Evolutionary conservation across 2,329 filamentous ascomycete genomes (phyloP).

Genomic region (Trichoderma asperellum): DNA sequence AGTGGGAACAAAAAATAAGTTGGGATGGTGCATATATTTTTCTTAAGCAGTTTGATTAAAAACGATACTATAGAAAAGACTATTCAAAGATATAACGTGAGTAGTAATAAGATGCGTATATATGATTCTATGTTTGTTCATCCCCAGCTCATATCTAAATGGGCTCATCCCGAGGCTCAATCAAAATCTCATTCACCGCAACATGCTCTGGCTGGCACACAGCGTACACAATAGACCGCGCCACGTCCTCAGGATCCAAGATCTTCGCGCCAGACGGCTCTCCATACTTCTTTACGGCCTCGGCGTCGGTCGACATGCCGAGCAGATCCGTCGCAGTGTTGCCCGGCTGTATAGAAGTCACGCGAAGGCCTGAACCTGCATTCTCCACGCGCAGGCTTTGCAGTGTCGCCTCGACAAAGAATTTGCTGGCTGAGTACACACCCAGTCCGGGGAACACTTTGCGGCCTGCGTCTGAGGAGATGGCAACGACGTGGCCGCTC

Average conservation of each 20-base stretch:
- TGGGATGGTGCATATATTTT: background rate
- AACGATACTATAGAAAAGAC: background rate
- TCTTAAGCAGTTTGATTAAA: background rate
- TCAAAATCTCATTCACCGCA: conserved; percentile 77
- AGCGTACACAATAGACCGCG: conserved; percentile 73
- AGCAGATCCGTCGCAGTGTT: conserved; percentile 76
- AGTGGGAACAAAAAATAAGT: background rate
- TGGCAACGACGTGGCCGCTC: conserved; percentile 74
- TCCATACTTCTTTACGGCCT: conserved; percentile 79
- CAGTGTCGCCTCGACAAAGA: conserved; percentile 83
- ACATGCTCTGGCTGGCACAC: conserved; percentile 75
- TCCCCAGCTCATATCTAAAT: conserved; percentile 50
- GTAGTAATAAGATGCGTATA: background rate
- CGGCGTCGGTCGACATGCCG: conserved; percentile 73
- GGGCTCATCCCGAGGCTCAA: conserved; percentile 77
- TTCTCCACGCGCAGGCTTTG: conserved; percentile 76
- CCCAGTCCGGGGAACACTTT: conserved; percentile 82
- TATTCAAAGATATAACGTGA: background rate
- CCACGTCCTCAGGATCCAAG: conserved; percentile 73
- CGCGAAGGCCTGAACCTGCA: conserved; percentile 70
- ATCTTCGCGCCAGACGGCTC: conserved; percentile 76
- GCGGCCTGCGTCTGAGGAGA: conserved; percentile 79
- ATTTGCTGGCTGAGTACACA: conserved; percentile 82
- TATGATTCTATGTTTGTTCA: no score
- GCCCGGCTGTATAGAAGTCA: conserved; percentile 76